Evolutionary conservation across 2,329 filamentous ascomycete genomes (phyloP).

Genomic region (Plectosphaerella plurivora): DNA sequence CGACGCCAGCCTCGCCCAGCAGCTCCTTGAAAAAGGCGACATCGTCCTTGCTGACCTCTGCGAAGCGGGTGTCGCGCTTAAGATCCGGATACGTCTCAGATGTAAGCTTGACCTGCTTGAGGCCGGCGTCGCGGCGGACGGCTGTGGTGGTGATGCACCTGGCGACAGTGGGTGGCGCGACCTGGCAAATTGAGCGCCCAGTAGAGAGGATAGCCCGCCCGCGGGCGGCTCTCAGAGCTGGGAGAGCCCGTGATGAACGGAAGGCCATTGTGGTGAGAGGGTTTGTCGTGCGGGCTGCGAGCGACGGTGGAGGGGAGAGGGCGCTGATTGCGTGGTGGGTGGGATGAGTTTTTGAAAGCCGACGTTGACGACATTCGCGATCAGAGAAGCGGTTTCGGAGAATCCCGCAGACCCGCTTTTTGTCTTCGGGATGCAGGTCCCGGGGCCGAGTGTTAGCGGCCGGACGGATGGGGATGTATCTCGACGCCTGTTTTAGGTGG

Average conservation of each 20-base stretch:
- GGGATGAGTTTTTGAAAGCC: not conserved
- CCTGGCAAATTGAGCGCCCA: not conserved
- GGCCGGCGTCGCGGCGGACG: constrained; percentile 4
- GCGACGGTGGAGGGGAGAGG: not conserved
- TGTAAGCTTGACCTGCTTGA: constrained; percentile 59
- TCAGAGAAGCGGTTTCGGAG: constrained; percentile 1
- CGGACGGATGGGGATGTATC: too few relatives aligned
- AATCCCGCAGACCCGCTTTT: not conserved
- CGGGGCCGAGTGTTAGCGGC: too few relatives aligned
- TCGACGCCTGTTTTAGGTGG: too few relatives aligned
- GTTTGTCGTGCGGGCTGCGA: not conserved
- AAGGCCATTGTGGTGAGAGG: constrained; percentile 10
- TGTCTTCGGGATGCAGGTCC: too few relatives aligned
- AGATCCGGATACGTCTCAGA: constrained; percentile 81
- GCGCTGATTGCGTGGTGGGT: not conserved
- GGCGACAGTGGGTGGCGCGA: not conserved
- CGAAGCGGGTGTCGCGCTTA: constrained; percentile 73
- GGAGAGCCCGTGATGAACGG: constrained; percentile 11
- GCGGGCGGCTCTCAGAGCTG: constrained; percentile 12
- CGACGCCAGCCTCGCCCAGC: constrained; percentile 76
- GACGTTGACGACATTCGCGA: constrained; percentile 1
- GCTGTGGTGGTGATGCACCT: constrained; percentile 8
- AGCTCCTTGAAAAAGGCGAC: constrained; percentile 77
- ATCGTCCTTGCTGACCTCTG: constrained; percentile 70
- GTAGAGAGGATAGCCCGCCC: constrained; percentile 9